Evolutionary conservation across 306 rosid species (phyloP), one percentile per base, ranked within the genome.

Genomic region (Comarum palustre): DNA sequence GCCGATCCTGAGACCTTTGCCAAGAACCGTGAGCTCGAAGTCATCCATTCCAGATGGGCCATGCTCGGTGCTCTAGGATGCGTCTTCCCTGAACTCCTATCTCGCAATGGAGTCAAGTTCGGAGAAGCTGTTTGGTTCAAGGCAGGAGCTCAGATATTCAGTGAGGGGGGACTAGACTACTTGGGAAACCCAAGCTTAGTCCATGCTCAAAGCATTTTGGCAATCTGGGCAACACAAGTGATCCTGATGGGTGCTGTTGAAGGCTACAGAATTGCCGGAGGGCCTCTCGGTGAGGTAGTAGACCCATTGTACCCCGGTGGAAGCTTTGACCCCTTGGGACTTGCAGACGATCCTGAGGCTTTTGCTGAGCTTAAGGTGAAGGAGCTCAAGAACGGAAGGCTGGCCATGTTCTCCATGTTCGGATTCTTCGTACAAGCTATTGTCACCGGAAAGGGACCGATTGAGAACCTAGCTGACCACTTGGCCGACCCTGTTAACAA

Each of bases 41-140:
- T 80, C 2, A 80, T 80, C 70, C 82, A 73, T 34, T 79, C 75
- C 0, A 73, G 82, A 14, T 73, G 82, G 75, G 82, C 82, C 52
- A 72, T 78, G 82, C 78, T 78, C 1, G 82, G 63, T 0, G 80
- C 86, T 8, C 31, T 78, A 2, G 86, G 86, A 0, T 82, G 86
- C 15, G 80, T 82, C 2, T 82, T 82, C 73, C 86, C 78, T 0
- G 78, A 82, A 64, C 83, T 82, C 45, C 32, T 75, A 4, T 46
- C 86, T 2, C 83, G 81, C 0, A 78, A 82, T 16, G 86, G 81
- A 7, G 86, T 78, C 36, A 78, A 82, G 57, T 82, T 82, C 46
- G 81, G 83, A 1, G 83, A 83, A 15, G 86, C 81, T 1, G 79
- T 79, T 0, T 83, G 86, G 84, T 83, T 83, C 76, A 83, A 79